Conservation (phyloP, 108 stramenopile species). For the Cyclotella kingstonii region DNA sequence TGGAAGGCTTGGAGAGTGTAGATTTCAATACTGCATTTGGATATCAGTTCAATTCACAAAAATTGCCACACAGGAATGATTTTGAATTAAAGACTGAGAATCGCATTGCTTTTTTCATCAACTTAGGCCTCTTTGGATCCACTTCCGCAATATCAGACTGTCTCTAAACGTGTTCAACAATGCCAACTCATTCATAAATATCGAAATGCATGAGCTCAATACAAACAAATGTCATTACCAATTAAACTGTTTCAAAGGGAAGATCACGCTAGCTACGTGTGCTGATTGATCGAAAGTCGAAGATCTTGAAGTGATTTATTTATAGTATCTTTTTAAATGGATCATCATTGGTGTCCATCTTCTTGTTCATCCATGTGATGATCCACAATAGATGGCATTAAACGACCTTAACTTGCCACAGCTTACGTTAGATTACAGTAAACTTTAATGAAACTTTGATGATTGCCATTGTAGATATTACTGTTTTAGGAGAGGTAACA, state of each 20-base stretch:
- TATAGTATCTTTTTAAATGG: too few species aligned
- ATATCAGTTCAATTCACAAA: slow-evolving; percentile 54
- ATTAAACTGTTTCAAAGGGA: slow-evolving; percentile 6
- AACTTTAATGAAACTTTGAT: too few species aligned
- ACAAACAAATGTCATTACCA: slow-evolving; percentile 4
- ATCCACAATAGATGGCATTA: too few species aligned
- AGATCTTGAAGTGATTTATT: too few species aligned
- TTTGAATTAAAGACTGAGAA: background rate
- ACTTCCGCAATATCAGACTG: slow-evolving; percentile 8
- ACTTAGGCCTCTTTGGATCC: slow-evolving; percentile 12
- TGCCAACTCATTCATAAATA: slow-evolving; percentile 11
- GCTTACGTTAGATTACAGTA: too few species aligned
- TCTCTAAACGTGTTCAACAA: slow-evolving; percentile 1
- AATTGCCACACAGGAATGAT: slow-evolving; percentile 20
- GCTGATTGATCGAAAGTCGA: slow-evolving; percentile 5
- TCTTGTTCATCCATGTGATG: too few species aligned
- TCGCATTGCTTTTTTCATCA: background rate
- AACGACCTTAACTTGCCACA: too few species aligned
- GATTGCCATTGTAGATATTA: too few species aligned
- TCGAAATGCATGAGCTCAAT: slow-evolving; percentile 1
- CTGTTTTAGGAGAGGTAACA: too few species aligned
- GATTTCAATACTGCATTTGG: slow-evolving; percentile 57
- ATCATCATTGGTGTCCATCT: too few species aligned
- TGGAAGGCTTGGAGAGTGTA: slow-evolving; percentile 47
- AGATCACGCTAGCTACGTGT: slow-evolving; percentile 16